These are phyloP conservation scores for Entoloma clypeatum DNA, from an alignment of 1,284 basidiomycete genomes.

Conservation along the genomic window DNA sequence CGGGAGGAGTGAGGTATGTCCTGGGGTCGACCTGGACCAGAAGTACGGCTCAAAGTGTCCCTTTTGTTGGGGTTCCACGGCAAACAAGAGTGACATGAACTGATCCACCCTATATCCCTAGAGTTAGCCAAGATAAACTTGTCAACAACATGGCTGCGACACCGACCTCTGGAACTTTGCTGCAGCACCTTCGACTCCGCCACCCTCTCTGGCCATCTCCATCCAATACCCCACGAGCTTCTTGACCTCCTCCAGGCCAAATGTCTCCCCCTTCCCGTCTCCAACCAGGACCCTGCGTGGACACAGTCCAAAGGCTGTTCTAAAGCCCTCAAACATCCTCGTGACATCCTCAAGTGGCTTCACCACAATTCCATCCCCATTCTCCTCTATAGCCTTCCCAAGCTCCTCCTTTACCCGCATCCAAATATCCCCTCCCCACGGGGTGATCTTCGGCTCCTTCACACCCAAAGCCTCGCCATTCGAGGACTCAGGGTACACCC, in stretches of 20 bases:
- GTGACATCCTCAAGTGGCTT: conserved; percentile 41
- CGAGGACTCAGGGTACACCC: conserved; percentile 48
- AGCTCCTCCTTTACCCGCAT: conserved; percentile 39
- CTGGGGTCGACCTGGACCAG: conserved; percentile 50
- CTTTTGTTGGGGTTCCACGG: conserved; percentile 66
- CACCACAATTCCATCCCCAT: conserved; percentile 42
- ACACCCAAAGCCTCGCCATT: conserved; percentile 35
- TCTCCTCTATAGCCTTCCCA: conserved; percentile 34
- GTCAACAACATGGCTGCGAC: conserved; percentile 9
- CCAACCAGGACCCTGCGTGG: conserved; percentile 35
- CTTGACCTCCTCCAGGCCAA: conserved; percentile 49
- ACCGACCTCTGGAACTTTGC: conserved; percentile 62
- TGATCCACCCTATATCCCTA: conserved; percentile 58
- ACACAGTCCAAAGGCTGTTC: conserved; percentile 50
- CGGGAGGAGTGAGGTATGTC: conserved; percentile 55
- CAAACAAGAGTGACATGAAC: conserved; percentile 73
- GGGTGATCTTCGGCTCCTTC: conserved; percentile 48
- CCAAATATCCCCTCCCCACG: conserved; percentile 64
- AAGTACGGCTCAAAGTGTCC: conserved; percentile 73
- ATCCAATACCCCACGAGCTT: conserved; percentile 54
- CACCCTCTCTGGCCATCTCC: conserved; percentile 42
- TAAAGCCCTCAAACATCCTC: conserved; percentile 48
- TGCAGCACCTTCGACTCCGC: conserved; percentile 40
- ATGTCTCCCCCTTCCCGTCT: conserved; percentile 35
- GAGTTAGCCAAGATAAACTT: conserved; percentile 4